A percentile compares a stretch with the other conserved stretches of the same genome.
phyloP scores from a whole-genome alignment of 1,139 yeast genomes.

The Debaryomyces psychrophilus region DNA sequence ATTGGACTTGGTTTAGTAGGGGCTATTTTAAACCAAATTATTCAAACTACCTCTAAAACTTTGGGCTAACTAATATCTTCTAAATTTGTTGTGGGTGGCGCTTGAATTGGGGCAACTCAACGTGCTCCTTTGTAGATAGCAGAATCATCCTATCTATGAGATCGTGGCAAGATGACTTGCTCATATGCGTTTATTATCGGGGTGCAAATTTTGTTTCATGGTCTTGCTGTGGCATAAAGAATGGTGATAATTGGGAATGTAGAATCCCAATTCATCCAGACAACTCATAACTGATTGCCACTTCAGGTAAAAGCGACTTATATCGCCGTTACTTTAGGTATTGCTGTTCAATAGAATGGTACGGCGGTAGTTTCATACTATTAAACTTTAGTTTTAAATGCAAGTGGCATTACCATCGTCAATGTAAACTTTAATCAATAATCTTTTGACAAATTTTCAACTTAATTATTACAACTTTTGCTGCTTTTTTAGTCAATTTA shows the following conservation, averaged over 20 bases:
- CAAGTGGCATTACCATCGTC: constrained; percentile 51
- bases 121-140: constrained; percentile 45
- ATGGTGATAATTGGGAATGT: constrained; percentile 38
- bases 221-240: constrained; percentile 52
- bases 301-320: constrained; percentile 44
- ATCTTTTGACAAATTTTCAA: constrained; percentile 45
- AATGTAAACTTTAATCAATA: constrained; percentile 52
- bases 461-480: constrained; percentile 36
- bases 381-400: constrained; percentile 47
- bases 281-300: constrained; percentile 38
- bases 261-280: constrained; percentile 49
- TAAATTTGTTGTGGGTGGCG: constrained; percentile 46
- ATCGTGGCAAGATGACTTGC: constrained; percentile 49
- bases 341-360: constrained; percentile 53
- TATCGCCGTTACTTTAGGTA: constrained; percentile 34
- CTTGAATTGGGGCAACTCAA: constrained; percentile 38
- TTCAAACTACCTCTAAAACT: constrained; percentile 46
- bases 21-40: constrained; percentile 38
- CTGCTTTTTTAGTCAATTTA: constrained; percentile 32
- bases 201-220: constrained; percentile 61
- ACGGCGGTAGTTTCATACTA: constrained; percentile 57
- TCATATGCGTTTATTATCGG: constrained; percentile 51
- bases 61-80: constrained; percentile 42
- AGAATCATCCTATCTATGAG: constrained; percentile 50
- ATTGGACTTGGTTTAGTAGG: constrained; percentile 30